Base-by-base conservation (phyloP, 371 early-diverging fungal species). In the Mortierella sp. region DNA sequence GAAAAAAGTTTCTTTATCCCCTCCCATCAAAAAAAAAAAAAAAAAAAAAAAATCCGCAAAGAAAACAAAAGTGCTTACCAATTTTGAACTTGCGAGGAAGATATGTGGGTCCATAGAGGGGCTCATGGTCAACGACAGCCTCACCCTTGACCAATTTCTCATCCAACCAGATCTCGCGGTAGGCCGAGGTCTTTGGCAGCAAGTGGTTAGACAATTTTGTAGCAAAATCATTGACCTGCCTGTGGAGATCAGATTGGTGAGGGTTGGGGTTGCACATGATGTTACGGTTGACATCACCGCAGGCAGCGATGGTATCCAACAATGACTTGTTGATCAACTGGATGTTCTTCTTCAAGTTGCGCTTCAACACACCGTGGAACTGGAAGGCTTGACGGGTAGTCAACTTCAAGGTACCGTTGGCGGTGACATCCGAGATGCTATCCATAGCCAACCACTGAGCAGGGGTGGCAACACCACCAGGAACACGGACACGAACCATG, bases 231-330 rank as follows among this genome's bases (percentile, higher is more conserved):
- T 89, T 89, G 16, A 97, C 92, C 70, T 96, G 91, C 43, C 84
- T 88, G 84, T 96, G 96, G 33, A 97, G 83, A 62, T 92, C 89
- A 48, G 95, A 90, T 69, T 90, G 88, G 62, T 90, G 87, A 74
- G 96, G 96, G 83, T 94, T 93, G 66, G 96, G 93, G 70, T 92
- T 93, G 76, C 94, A 93, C 89, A 96, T 96, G 72, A 97, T 96
- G 87, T 97, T 97, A 77, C 97, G 92, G 88, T 97, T 97, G 70
- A 97, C 97, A 87, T 97, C 97, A 77, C 97, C 97, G 85, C 97
- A 97, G 48, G 97, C 97, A 60, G 97, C 97, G 52, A 97, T 88
- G 28, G 97, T 96, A 85, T 94, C 94, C 85, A 97, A 89, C 71
- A 96, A 86, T 36, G 90, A 87, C 65, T 92, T 90, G 88, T 97